Evolutionary conservation across 176 grass and related monocot species (phyloP).

Genomic region (Phragmites australis): DNA sequence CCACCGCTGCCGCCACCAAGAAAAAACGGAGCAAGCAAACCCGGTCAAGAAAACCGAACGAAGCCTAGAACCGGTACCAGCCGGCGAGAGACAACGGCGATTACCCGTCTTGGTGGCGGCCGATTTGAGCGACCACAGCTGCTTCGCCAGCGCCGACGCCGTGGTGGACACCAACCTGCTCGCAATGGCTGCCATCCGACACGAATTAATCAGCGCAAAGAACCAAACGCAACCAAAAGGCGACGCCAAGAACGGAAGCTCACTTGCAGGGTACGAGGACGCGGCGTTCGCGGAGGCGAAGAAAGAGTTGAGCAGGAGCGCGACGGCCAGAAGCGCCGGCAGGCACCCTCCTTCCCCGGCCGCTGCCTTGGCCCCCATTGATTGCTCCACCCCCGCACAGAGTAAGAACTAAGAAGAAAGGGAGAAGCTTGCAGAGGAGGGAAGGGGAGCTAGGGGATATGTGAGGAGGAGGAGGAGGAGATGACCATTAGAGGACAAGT

Average conservation of each 20-base stretch:
- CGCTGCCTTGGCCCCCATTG: slow-evolving; percentile 24
- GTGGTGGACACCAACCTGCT: slow-evolving; percentile 59
- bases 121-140: slow-evolving; percentile 88
- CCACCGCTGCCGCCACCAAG: slow-evolving; percentile 33
- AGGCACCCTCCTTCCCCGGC: not conserved
- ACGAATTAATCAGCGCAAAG: not conserved
- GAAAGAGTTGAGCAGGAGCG: slow-evolving; percentile 39
- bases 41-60: slow-evolving; percentile 18
- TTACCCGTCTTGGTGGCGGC: slow-evolving; percentile 66
- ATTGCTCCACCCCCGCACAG: not conserved
- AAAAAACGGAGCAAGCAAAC: not conserved
- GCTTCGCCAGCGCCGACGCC: slow-evolving; percentile 61
- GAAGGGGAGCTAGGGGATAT: not conserved
- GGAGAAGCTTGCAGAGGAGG: slow-evolving; percentile 15
- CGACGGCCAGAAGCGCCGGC: slow-evolving; percentile 21
- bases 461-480: slow-evolving; percentile 16
- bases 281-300: slow-evolving; percentile 50
- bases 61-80: slow-evolving; percentile 28
- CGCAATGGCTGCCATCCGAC: slow-evolving; percentile 54
- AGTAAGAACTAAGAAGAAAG: not conserved
- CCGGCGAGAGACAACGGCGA: not conserved
- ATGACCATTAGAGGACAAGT: slow-evolving; percentile 53
- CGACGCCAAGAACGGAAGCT: slow-evolving; percentile 26
- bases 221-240: not conserved
- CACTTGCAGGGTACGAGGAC: slow-evolving; percentile 66